Evolutionary conservation across 108 stramenopile genomes (phyloP).

Genomic region (Conticribra weissflogii): DNA sequence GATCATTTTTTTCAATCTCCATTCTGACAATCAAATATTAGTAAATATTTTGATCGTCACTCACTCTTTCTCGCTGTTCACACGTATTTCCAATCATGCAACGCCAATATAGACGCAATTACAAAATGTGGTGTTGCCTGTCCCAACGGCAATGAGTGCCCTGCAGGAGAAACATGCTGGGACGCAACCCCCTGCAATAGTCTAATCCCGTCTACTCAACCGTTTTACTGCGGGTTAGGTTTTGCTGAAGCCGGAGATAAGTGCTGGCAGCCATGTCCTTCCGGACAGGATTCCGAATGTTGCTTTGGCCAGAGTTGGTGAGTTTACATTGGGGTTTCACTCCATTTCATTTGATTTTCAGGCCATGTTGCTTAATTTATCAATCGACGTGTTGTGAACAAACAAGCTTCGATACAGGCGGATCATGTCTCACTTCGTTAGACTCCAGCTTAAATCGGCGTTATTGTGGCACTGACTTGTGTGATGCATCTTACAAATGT

Average conservation of each 20-base stretch:
- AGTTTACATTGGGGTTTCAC: neutral
- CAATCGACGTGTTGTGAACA: neutral
- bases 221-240: conserved; percentile 12
- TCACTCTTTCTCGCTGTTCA: neutral
- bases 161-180: conserved; percentile 2
- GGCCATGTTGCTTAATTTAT: neutral
- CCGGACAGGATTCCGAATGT: conserved; percentile 16
- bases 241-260: conserved; percentile 13
- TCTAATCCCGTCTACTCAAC: conserved; percentile 10
- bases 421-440: conserved; percentile 1
- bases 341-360: neutral
- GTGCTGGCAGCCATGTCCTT: conserved; percentile 21
- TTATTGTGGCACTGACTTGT: conserved; percentile 8
- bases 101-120: neutral
- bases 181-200: conserved; percentile 18
- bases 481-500: conserved; percentile 17
- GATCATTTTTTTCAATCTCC: too few relatives aligned
- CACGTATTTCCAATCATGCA: neutral
- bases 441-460: neutral
- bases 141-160: conserved; percentile 16
- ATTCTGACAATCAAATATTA: too few relatives aligned
- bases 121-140: conserved; percentile 12
- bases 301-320: conserved; percentile 24
- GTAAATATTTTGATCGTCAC: neutral
- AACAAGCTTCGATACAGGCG: conserved; percentile 10